These are phyloP conservation scores for Fusarium piperis DNA, from an alignment of 2,329 filamentous ascomycete species.

Conservation along the genomic window DNA sequence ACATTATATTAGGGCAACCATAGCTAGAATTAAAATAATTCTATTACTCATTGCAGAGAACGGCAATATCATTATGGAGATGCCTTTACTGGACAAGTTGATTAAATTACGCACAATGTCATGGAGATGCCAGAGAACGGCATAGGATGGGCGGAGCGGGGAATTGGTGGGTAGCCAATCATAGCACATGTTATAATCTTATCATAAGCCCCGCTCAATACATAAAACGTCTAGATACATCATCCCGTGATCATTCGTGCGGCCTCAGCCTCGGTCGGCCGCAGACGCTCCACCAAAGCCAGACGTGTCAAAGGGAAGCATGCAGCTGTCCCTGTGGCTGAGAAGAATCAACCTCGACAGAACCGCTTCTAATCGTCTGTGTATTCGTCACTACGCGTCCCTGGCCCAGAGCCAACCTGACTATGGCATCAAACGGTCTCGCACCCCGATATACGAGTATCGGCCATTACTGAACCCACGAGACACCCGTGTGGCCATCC, in stretches of 20 bases:
- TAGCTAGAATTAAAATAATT: too few relatives aligned
- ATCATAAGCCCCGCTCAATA: background rate
- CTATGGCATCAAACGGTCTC: conserved; percentile 16
- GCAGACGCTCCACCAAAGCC: background rate
- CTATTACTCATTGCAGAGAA: background rate
- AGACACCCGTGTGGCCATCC: conserved; percentile 11
- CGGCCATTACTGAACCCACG: conserved; percentile 1
- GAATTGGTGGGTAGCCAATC: background rate
- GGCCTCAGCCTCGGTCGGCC: background rate
- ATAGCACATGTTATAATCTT: background rate
- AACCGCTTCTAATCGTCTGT: background rate
- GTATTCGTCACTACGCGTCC: background rate
- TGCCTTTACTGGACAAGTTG: background rate
- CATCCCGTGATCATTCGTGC: background rate
- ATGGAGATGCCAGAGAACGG: background rate
- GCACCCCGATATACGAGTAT: conserved; percentile 10
- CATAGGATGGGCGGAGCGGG: background rate
- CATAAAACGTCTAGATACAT: background rate
- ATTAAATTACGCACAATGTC: background rate
- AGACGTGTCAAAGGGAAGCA: conserved; percentile 3
- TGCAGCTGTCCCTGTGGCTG: background rate
- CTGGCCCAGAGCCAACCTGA: conserved; percentile 1
- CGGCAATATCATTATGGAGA: background rate
- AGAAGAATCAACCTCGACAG: background rate
- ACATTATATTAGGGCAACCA: background rate